A percentile compares a stretch with the other conserved stretches of the same genome.
Conservation (phyloP, 768 basidiomycete species). For the Hygrophorus russula region DNA sequence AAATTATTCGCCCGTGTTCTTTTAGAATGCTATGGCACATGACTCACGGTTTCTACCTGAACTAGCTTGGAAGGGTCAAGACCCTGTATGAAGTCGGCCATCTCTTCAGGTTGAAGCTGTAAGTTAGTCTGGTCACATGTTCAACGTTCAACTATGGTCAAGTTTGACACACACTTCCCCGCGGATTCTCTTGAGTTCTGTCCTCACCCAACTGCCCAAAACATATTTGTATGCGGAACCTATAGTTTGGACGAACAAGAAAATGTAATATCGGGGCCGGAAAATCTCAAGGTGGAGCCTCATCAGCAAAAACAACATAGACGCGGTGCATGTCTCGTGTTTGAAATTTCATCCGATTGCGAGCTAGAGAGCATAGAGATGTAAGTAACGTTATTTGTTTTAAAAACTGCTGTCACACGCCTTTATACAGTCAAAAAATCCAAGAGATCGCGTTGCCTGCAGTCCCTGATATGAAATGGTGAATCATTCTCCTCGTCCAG, state of each 20-base stretch:
- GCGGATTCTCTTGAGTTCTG: conserved; percentile 92
- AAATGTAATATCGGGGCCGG: conserved; percentile 4
- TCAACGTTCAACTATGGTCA: neutral
- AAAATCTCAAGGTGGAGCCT: conserved; percentile 7
- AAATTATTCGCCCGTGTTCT: neutral
- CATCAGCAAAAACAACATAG: conserved; percentile 26
- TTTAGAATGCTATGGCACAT: neutral
- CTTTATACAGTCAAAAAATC: conserved; percentile 35
- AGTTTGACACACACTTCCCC: conserved; percentile 63
- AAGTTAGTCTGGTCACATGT: neutral
- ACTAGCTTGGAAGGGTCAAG: conserved; percentile 67
- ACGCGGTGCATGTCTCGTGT: conserved; percentile 66
- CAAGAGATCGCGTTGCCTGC: conserved; percentile 71
- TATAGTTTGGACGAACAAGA: conserved; percentile 56
- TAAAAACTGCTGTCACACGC: neutral
- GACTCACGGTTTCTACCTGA: conserved; percentile 47
- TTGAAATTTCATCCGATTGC: conserved; percentile 25
- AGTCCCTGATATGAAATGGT: conserved; percentile 95
- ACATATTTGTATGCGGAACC: conserved; percentile 82
- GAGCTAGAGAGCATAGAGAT: conserved; percentile 15
- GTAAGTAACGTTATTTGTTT: conserved; percentile 20
- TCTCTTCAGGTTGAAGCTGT: neutral
- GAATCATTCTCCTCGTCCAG: conserved; percentile 4
- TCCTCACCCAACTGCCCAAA: conserved; percentile 44
- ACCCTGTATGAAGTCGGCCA: conserved; percentile 50